These are phyloP conservation scores for Boletus bicolor DNA, from an alignment of 768 basidiomycete genomes.

Conservation along the genomic window DNA sequence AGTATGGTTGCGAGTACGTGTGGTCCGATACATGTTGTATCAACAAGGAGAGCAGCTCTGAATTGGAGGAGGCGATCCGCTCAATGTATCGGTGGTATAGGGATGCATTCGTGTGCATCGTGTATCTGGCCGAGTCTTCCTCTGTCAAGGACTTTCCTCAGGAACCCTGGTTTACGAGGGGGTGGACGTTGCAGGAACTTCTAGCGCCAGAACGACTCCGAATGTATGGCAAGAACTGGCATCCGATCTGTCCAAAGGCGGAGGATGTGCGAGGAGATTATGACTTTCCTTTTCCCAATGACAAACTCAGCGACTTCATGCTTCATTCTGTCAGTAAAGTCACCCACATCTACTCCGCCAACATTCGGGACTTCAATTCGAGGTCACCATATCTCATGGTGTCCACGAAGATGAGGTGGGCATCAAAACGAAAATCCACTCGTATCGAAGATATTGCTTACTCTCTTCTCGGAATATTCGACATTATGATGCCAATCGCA, in stretches of 20 bases:
- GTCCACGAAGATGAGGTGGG: slow-evolving; percentile 16
- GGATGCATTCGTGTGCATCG: slow-evolving; percentile 14
- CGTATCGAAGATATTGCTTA: slow-evolving; percentile 11
- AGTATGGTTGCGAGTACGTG: slow-evolving; percentile 15
- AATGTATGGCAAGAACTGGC: slow-evolving; percentile 13
- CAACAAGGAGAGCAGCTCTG: slow-evolving; percentile 13
- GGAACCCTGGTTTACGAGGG: slow-evolving; percentile 13
- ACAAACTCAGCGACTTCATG: slow-evolving; percentile 12
- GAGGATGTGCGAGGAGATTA: not conserved
- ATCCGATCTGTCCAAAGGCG: not conserved
- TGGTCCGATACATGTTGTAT: slow-evolving; percentile 25
- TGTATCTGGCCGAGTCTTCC: slow-evolving; percentile 6
- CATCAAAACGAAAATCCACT: slow-evolving; percentile 10
- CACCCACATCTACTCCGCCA: not conserved
- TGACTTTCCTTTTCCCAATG: slow-evolving; percentile 8
- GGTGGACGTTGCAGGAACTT: slow-evolving; percentile 15
- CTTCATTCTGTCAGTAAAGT: not conserved
- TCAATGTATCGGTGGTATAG: slow-evolving; percentile 16
- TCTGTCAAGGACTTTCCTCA: not conserved
- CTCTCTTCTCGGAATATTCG: slow-evolving; percentile 12
- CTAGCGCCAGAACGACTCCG: slow-evolving; percentile 7
- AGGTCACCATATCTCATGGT: slow-evolving; percentile 6
- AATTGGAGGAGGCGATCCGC: slow-evolving; percentile 12
- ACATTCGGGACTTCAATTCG: slow-evolving; percentile 1
- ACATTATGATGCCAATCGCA: slow-evolving; percentile 9